Base-by-base conservation (phyloP, 257 asterid genomes). In the Leptodermis oblonga region DNA sequence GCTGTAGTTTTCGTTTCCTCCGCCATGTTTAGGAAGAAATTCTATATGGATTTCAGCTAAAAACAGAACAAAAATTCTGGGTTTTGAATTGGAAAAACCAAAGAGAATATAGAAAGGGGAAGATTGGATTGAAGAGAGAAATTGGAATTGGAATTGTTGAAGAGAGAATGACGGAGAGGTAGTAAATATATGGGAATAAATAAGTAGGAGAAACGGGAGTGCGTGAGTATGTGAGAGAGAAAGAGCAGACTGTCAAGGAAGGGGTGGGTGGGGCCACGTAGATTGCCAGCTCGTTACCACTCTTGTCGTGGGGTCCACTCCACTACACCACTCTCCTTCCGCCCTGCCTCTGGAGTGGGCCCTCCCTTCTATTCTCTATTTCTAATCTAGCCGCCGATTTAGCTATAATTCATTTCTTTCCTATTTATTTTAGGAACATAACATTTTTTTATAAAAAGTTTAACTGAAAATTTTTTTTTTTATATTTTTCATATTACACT, bases 1-100 rank as follows among this genome's bases (percentile, higher is more conserved):
- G 86, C 79, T 9, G 87, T 63, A 75, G 75, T 74, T 73, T 88
- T 88, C 5, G 89, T 86, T 77, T 85, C 97, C 76, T 86, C 95
- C 37, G 96, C 97, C 97, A 91, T 91, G 69, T 52, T 62, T 43
- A n/a, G n/a, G n/a, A n/a, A 0, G 20, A 42, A 12, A 1, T 46
- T 46, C 25, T 2, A 48, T 11, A 0, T 20, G 4, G 17, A 43
- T 20, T 18, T 18, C 22, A 33, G 66, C 17, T 52, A 8, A 56
- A 12, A 26, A 56, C 5, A 28, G 37, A 56, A 34, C 30, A 33
- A 37, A 20, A 1, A 23, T 28, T 8, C 61, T 33, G 58, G 33
- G 10, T n/a, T n/a, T n/a, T n/a, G n/a, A n/a, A n/a, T n/a, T n/a
- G n/a, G n/a, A n/a, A n/a, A n/a, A 31, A 31, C 7, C 20, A 3